These are phyloP conservation scores for Thuja plicata DNA, from an alignment of 83 land plant species.

Conservation along the genomic window DNA sequence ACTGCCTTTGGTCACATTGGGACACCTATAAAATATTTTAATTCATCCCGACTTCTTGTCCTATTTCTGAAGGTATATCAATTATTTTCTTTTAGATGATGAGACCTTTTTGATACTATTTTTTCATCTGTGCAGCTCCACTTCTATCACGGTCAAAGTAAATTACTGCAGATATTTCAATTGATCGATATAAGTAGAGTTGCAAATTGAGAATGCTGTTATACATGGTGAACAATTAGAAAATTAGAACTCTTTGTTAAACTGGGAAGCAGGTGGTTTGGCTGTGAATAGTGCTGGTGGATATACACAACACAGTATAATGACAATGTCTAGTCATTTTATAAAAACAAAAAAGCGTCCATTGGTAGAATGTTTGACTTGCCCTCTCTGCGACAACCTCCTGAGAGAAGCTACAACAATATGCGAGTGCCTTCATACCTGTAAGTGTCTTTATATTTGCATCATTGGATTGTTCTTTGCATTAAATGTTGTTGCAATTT, in stretches of 20 bases:
- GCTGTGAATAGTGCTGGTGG: neutral
- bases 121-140: neutral
- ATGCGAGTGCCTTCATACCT: conserved; percentile 78
- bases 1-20: neutral
- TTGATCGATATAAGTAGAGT: neutral
- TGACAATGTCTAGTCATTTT: conserved; percentile 11
- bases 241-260: neutral
- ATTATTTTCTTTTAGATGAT: neutral
- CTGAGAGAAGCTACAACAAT: conserved; percentile 74
- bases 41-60: neutral
- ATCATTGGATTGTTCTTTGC: neutral
- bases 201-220: neutral
- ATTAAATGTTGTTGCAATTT: neutral
- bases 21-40: neutral
- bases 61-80: neutral
- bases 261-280: neutral
- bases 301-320: conserved; percentile 1
- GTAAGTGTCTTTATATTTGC: conserved; percentile 33
- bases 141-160: conserved; percentile 1
- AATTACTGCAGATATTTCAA: neutral
- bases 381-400: conserved; percentile 65
- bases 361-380: conserved; percentile 48
- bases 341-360: conserved; percentile 6
- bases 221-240: neutral
- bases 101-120: neutral